Conservation (phyloP, 2,329 filamentous ascomycete genomes). For the Aspergillus alliaceus region DNA sequence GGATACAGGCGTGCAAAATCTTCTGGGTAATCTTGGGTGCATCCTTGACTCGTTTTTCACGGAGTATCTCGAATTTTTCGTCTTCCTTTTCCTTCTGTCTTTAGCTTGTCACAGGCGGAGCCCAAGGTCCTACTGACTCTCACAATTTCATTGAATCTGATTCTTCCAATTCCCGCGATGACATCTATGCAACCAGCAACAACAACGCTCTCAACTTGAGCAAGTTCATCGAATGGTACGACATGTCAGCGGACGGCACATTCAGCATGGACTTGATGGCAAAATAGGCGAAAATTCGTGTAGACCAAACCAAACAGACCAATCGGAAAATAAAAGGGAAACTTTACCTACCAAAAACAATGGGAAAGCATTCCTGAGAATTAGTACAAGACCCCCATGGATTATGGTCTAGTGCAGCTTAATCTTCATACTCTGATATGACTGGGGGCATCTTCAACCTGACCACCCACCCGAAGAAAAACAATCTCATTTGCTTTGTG, state of each 20-base stretch:
- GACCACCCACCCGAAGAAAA: slow-evolving; percentile 38
- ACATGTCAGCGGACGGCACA: slow-evolving; percentile 39
- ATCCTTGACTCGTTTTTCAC: slow-evolving; percentile 36
- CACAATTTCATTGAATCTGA: slow-evolving; percentile 60
- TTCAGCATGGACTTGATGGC: slow-evolving; percentile 46
- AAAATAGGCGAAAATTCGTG: slow-evolving; percentile 46
- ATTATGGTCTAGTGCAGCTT: slow-evolving; percentile 50
- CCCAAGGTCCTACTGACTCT: slow-evolving; percentile 51
- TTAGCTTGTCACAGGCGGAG: slow-evolving; percentile 33
- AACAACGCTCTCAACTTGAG: slow-evolving; percentile 53
- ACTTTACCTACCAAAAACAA: slow-evolving; percentile 48
- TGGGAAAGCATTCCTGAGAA: slow-evolving; percentile 55
- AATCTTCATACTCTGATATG: slow-evolving; percentile 45
- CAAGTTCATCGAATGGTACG: slow-evolving; percentile 52
- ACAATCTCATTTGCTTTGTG: slow-evolving; percentile 43
- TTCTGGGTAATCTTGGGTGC: slow-evolving; percentile 46
- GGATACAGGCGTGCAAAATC: slow-evolving; percentile 38
- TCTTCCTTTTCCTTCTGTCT: too few relatives aligned
- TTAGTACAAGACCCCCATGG: slow-evolving; percentile 49
- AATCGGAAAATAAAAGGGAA: slow-evolving; percentile 53
- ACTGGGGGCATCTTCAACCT: slow-evolving; percentile 43
- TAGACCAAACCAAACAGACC: slow-evolving; percentile 48
- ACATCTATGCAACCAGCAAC: slow-evolving; percentile 54
- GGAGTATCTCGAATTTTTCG: too few relatives aligned
- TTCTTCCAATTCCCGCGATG: slow-evolving; percentile 53